Conservation (phyloP, 495 filamentous ascomycete genomes). For the Penicillium bovifimosum region DNA sequence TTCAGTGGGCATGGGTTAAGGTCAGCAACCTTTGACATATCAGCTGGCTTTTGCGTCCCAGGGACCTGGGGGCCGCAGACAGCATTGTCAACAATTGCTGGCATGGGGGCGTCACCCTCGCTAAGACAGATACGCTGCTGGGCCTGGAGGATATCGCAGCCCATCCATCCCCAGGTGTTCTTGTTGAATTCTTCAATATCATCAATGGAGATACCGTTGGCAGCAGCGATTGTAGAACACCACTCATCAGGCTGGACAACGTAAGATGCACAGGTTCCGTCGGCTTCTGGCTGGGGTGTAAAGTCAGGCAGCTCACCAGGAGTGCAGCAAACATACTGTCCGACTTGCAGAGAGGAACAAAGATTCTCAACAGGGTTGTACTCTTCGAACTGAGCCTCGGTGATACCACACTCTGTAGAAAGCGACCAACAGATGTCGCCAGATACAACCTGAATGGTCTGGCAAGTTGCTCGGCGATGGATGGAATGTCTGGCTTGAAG, state of each 20-base stretch:
- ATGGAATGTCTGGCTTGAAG: not conserved
- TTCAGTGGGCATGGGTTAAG: constrained; percentile 28
- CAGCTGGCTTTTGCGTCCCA: constrained; percentile 32
- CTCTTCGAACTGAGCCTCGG: not conserved
- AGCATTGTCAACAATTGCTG: constrained; percentile 28
- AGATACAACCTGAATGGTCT: not conserved
- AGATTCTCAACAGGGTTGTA: not conserved
- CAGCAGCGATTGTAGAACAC: not conserved
- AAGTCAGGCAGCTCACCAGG: not conserved
- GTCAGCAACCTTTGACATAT: no score
- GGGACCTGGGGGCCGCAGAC: constrained; percentile 43
- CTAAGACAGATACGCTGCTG: constrained; percentile 43
- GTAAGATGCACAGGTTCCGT: not conserved
- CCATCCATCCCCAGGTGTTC: constrained; percentile 29
- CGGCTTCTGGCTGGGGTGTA: not conserved
- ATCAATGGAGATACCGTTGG: not conserved
- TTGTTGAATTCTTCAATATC: constrained; percentile 6
- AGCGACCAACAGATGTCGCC: not conserved
- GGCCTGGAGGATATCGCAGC: constrained; percentile 31
- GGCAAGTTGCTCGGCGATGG: not conserved
- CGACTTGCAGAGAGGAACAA: not conserved
- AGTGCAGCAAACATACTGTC: not conserved
- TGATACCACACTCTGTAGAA: not conserved
- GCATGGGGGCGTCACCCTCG: constrained; percentile 42
- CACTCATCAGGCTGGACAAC: not conserved